A percentile compares a stretch with the other conserved stretches of the same genome.
Conservation (phyloP, 306 rosid genomes). For the Sphenostylis stenocarpa region DNA sequence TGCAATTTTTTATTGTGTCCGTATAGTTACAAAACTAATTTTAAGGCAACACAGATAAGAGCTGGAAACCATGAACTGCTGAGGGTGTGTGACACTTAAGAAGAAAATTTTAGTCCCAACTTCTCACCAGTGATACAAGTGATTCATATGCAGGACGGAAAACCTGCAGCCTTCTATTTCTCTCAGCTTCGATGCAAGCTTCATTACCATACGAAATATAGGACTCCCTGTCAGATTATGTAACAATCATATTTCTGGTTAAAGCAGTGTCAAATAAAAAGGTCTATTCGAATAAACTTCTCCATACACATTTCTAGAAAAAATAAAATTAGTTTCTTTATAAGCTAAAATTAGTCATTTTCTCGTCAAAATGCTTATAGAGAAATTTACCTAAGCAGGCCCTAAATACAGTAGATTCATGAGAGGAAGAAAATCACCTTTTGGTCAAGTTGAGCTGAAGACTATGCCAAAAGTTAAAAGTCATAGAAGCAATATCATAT, state of each 20-base stretch:
- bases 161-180: conserved; percentile 82
- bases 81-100: background rate
- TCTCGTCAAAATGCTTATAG: background rate
- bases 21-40: conserved; percentile 18
- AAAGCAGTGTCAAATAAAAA: conserved; percentile 14
- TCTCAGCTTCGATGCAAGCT: conserved; percentile 77
- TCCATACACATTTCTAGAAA: background rate
- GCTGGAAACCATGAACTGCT: background rate
- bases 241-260: conserved; percentile 31
- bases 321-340: background rate
- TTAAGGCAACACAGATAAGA: conserved; percentile 5
- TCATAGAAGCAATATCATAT: conserved; percentile 88
- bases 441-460: conserved; percentile 88
- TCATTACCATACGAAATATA: conserved; percentile 69
- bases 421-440: conserved; percentile 48
- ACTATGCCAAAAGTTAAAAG: conserved; percentile 98
- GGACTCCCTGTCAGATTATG: conserved; percentile 65
- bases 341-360: background rate
- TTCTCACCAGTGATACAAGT: conserved; percentile 84
- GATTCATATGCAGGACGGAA: conserved; percentile 92
- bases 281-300: background rate
- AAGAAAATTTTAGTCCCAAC: background rate
- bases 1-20: background rate
- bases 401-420: background rate
- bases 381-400: background rate